These are phyloP conservation scores for Saprolegnia parasitica DNA, from an alignment of 352 stramenopile genomes.

Conservation along the genomic window DNA sequence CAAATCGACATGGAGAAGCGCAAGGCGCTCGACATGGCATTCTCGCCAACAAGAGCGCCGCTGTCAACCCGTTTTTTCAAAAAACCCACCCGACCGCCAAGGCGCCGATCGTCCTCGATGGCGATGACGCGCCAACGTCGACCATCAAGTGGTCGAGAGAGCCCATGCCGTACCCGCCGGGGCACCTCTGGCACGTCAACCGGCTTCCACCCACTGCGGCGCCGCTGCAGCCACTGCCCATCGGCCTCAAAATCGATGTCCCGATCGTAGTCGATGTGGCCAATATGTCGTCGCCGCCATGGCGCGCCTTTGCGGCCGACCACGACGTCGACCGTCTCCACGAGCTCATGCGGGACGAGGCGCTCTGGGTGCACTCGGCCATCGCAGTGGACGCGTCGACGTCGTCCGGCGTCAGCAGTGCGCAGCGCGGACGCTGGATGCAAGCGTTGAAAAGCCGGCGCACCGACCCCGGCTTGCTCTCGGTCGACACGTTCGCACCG, in stretches of 20 bases:
- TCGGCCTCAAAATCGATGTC: background rate
- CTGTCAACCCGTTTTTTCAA: conserved; percentile 29
- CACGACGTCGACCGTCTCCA: background rate
- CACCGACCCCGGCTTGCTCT: background rate
- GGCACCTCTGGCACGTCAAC: conserved; percentile 17
- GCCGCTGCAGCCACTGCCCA: background rate
- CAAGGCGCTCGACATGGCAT: conserved; percentile 24
- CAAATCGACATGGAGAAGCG: conserved; percentile 22
- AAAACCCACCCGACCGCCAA: background rate
- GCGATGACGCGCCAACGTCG: background rate
- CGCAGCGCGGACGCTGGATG: background rate
- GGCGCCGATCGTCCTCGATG: background rate
- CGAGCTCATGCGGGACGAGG: background rate
- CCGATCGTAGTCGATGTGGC: background rate
- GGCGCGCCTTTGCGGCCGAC: background rate
- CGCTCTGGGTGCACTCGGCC: background rate
- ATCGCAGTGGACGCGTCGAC: background rate
- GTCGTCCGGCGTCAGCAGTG: background rate
- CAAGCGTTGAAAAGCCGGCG: background rate
- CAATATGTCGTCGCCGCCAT: background rate
- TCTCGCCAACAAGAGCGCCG: conserved; percentile 3
- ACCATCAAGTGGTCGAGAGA: conserved; percentile 19
- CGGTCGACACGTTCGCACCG: conserved; percentile 64
- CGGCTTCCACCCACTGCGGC: background rate
- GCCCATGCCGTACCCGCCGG: background rate